phyloP scores from a whole-genome alignment of 768 basidiomycete genomes.

The Stropharia rugosoannulata region DNA sequence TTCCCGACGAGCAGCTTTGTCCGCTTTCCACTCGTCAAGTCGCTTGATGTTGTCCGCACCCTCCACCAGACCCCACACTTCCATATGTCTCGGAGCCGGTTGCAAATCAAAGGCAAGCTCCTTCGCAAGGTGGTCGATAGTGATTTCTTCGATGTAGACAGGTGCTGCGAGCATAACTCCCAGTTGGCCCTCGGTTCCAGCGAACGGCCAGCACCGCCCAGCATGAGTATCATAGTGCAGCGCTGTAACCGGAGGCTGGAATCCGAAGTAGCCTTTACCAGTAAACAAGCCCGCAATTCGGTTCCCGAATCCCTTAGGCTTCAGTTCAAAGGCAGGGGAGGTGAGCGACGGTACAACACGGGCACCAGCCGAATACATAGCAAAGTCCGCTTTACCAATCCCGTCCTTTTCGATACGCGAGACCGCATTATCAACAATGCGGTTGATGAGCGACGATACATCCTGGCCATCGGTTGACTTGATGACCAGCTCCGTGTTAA shows the following conservation, averaged over 20 bases:
- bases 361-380: conserved; percentile 81
- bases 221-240: conserved; percentile 83
- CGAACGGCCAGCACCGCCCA: conserved; percentile 94
- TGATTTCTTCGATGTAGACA: conserved; percentile 70
- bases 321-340: conserved; percentile 71
- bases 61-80: conserved; percentile 90
- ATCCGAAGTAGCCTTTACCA: conserved; percentile 60
- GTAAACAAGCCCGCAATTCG: conserved; percentile 57
- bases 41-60: conserved; percentile 68
- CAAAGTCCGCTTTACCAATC: conserved; percentile 83
- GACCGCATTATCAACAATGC: conserved; percentile 78
- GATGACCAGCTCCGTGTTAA: conserved; percentile 56
- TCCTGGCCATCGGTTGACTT: conserved; percentile 76
- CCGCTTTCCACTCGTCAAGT: conserved; percentile 52
- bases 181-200: conserved; percentile 73
- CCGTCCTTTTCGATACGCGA: conserved; percentile 68
- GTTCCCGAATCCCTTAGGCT: conserved; percentile 46
- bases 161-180: conserved; percentile 81
- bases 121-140: conserved; percentile 84
- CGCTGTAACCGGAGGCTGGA: conserved; percentile 82
- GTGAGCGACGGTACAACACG: conserved; percentile 82
- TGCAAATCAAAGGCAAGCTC: conserved; percentile 82
- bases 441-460: conserved; percentile 63
- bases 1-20: conserved; percentile 20
- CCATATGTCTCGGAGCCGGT: conserved; percentile 83